phyloP scores from a whole-genome alignment of 2,329 filamentous ascomycete species.

The Aureobasidium lini region DNA sequence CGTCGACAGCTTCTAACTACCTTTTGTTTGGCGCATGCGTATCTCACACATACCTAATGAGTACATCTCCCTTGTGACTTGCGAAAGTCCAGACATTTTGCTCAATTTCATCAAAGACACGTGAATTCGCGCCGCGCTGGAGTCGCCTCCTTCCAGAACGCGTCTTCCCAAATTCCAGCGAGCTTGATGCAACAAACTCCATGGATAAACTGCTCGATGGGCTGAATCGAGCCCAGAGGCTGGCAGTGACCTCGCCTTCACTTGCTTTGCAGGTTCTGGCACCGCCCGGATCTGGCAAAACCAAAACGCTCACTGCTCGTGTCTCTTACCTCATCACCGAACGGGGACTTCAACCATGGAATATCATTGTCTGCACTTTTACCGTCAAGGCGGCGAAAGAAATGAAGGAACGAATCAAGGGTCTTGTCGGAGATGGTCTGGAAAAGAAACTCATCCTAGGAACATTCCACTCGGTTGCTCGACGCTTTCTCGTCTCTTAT shows the following conservation, averaged over 20 bases:
- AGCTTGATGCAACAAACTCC: not conserved
- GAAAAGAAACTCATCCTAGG: slow-evolving; percentile 76
- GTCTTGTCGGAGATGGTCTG: slow-evolving; percentile 67
- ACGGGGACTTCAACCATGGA: slow-evolving; percentile 65
- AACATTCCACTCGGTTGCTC: slow-evolving; percentile 89
- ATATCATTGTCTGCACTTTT: slow-evolving; percentile 93
- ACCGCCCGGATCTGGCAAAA: slow-evolving; percentile 72
- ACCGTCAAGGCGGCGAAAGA: slow-evolving; percentile 91
- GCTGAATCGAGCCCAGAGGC: slow-evolving; percentile 57
- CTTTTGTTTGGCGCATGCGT: not conserved
- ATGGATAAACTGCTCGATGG: slow-evolving; percentile 53
- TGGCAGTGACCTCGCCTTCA: slow-evolving; percentile 56
- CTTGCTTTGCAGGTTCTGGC: slow-evolving; percentile 55
- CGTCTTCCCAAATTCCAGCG: not conserved
- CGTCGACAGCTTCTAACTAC: not conserved
- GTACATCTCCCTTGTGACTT: no score
- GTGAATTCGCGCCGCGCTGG: not conserved
- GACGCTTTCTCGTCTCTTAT: slow-evolving; percentile 76
- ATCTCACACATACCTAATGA: no score
- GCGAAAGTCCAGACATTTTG: no score
- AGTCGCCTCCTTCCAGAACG: slow-evolving; percentile 1
- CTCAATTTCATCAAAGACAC: not conserved
- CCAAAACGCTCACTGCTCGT: slow-evolving; percentile 86
- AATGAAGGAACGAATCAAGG: slow-evolving; percentile 83
- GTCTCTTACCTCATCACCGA: slow-evolving; percentile 80